Percentiles rank a stretch among this genome's conserved stretches.
phyloP scores from a whole-genome alignment of 2,329 filamentous ascomycete species.

The Xylaria sp. region DNA sequence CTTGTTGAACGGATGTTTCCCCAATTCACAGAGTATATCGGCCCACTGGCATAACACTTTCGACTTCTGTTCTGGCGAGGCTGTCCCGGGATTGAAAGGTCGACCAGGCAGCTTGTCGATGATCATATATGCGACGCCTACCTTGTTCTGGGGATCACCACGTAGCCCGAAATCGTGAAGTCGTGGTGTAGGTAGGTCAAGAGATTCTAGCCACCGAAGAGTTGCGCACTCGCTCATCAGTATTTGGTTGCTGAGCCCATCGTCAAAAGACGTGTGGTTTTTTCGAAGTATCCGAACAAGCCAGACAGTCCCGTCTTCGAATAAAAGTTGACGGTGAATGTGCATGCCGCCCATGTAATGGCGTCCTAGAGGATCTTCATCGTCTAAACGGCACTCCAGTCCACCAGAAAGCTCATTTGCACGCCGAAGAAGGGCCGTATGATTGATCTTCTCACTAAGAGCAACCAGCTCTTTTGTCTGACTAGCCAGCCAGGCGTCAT shows the following conservation, averaged over 20 bases:
- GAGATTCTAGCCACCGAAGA: slow-evolving; percentile 41
- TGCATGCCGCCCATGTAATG: slow-evolving; percentile 25
- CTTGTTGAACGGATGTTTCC: slow-evolving; percentile 13
- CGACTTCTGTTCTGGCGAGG: slow-evolving; percentile 36
- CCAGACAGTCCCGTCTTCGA: slow-evolving; percentile 26
- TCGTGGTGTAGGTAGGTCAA: slow-evolving; percentile 39
- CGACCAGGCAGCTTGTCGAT: slow-evolving; percentile 42
- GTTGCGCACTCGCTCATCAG: slow-evolving; percentile 29
- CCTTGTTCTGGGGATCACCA: slow-evolving; percentile 37
- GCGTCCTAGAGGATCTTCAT: slow-evolving; percentile 24
- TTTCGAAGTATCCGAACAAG: slow-evolving; percentile 21
- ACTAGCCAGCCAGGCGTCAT: slow-evolving; percentile 35
- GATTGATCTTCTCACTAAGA: slow-evolving; percentile 35
- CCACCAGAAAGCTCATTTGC: slow-evolving; percentile 37
- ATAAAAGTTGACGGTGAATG: slow-evolving; percentile 22
- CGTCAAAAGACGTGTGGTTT: slow-evolving; percentile 21
- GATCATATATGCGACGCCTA: slow-evolving; percentile 44
- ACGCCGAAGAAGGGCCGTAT: slow-evolving; percentile 30
- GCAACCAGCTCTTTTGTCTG: slow-evolving; percentile 36
- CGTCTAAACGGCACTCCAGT: slow-evolving; percentile 30
- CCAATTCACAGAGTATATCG: slow-evolving; percentile 32
- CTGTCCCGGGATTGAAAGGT: slow-evolving; percentile 35
- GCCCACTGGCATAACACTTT: slow-evolving; percentile 40
- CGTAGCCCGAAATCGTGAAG: slow-evolving; percentile 42
- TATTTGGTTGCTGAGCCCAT: slow-evolving; percentile 23